Evolutionary conservation across 2,329 filamentous ascomycete genomes (phyloP).

Genomic region (Dothideomycetes sp.): DNA sequence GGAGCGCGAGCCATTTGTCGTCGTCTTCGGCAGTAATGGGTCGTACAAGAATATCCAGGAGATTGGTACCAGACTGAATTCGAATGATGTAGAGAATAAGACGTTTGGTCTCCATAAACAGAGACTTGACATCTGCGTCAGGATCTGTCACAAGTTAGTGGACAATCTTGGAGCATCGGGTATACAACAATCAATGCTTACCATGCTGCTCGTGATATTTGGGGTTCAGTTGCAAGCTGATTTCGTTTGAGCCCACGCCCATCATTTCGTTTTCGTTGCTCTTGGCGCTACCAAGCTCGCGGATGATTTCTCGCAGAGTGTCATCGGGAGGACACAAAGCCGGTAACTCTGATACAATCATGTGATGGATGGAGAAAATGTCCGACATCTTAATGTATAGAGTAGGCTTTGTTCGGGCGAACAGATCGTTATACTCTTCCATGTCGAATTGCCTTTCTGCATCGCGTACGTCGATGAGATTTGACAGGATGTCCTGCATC

Average conservation of each 20-base stretch:
- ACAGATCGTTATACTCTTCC: constrained; percentile 96
- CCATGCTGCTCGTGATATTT: constrained; percentile 78
- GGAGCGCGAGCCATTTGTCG: constrained; percentile 69
- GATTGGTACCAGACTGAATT: constrained; percentile 78
- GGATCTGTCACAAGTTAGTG: constrained; percentile 48
- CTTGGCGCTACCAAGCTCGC: constrained; percentile 90
- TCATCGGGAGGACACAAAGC: constrained; percentile 78
- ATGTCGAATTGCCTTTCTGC: constrained; percentile 93
- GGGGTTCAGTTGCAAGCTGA: constrained; percentile 79
- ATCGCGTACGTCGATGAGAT: constrained; percentile 71
- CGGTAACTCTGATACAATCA: constrained; percentile 69
- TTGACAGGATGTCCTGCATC: constrained; percentile 61
- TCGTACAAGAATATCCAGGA: constrained; percentile 93
- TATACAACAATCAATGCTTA: constrained; percentile 19
- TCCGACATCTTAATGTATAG: constrained; percentile 99
- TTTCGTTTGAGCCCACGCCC: constrained; percentile 75
- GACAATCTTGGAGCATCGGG: constrained; percentile 10
- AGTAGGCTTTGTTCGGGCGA: constrained; percentile 90
- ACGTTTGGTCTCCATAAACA: constrained; percentile 98
- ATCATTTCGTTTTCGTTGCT: constrained; percentile 91
- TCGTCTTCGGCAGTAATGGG: constrained; percentile 82
- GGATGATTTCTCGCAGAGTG: constrained; percentile 78
- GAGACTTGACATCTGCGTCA: constrained; percentile 78
- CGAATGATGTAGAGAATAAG: constrained; percentile 97
- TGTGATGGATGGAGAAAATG: constrained; percentile 88